A percentile compares a stretch with the other conserved stretches of the same genome.
These are phyloP conservation scores for Penicillium lividum DNA, from an alignment of 495 filamentous ascomycete species.

Conservation along the genomic window DNA sequence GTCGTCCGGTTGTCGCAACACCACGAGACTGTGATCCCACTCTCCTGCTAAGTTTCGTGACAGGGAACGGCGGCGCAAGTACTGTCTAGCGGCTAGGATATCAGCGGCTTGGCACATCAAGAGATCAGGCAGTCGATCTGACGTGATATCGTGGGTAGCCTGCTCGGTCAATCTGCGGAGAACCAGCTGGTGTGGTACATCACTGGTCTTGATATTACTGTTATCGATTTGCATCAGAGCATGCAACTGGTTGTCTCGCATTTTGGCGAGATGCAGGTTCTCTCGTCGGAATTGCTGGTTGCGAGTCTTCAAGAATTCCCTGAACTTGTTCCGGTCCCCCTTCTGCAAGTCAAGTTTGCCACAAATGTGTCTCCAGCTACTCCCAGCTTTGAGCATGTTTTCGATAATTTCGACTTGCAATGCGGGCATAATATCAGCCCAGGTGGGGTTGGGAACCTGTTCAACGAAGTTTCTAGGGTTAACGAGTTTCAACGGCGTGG, in stretches of 20 bases:
- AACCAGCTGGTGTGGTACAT: slow-evolving; percentile 24
- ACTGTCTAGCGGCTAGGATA: slow-evolving; percentile 30
- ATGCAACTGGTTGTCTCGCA: slow-evolving; percentile 35
- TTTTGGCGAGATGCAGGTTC: slow-evolving; percentile 26
- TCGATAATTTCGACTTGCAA: slow-evolving; percentile 40
- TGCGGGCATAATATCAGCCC: slow-evolving; percentile 35
- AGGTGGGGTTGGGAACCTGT: slow-evolving; percentile 24
- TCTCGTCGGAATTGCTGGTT: slow-evolving; percentile 32
- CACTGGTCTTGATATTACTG: slow-evolving; percentile 17
- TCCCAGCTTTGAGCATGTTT: slow-evolving; percentile 27
- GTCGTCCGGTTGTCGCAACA: slow-evolving; percentile 9
- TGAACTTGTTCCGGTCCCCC: slow-evolving; percentile 21
- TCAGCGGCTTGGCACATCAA: slow-evolving; percentile 30
- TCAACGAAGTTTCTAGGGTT: not conserved
- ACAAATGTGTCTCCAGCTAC: slow-evolving; percentile 17
- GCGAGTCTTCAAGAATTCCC: slow-evolving; percentile 17
- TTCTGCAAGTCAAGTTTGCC: slow-evolving; percentile 29
- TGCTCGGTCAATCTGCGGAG: slow-evolving; percentile 22
- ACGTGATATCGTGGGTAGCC: not conserved
- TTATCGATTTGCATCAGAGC: slow-evolving; percentile 34
- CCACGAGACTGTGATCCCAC: slow-evolving; percentile 33
- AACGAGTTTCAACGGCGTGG: not conserved
- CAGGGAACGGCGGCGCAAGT: slow-evolving; percentile 28
- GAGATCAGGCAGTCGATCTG: not conserved
- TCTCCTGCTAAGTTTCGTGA: slow-evolving; percentile 30